A percentile compares a stretch with the other conserved stretches of the same genome.
Evolutionary conservation across 1,284 basidiomycete species (phyloP).

Genomic region (Rhodotorula glutinis): DNA sequence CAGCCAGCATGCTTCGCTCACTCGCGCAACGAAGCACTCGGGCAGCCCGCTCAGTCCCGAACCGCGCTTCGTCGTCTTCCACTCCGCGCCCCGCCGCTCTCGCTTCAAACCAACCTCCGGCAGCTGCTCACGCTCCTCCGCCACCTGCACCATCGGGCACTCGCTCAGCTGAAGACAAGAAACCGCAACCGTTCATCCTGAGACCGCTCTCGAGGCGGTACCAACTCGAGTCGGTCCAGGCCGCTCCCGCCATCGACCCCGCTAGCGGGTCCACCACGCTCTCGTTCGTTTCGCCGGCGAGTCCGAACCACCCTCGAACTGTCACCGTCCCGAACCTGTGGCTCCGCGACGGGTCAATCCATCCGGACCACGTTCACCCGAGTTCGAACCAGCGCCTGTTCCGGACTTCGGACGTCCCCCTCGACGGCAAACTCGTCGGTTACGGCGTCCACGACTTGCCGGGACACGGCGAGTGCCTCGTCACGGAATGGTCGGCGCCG

Average conservation of each 20-base stretch:
- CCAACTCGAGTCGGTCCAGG: slow-evolving; percentile 36
- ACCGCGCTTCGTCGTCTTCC: slow-evolving; percentile 2
- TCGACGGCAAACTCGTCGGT: slow-evolving; percentile 53
- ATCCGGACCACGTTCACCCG: slow-evolving; percentile 63
- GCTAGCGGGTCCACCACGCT: slow-evolving; percentile 7
- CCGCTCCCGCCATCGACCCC: slow-evolving; percentile 21
- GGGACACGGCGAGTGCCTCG: slow-evolving; percentile 49
- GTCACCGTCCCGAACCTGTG: slow-evolving; percentile 43
- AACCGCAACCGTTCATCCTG: slow-evolving; percentile 36
- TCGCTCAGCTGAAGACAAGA: not conserved
- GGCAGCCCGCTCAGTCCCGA: not conserved
- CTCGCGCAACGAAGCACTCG: no score
- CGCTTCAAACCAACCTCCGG: slow-evolving; percentile 1
- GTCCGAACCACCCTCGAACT: not conserved
- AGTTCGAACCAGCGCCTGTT: slow-evolving; percentile 74
- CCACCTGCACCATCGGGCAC: not conserved
- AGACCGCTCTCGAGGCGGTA: slow-evolving; percentile 5
- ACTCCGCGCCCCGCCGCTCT: slow-evolving; percentile 9
- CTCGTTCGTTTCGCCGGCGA: slow-evolving; percentile 43
- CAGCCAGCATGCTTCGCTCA: not conserved
- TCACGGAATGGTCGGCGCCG: slow-evolving; percentile 47
- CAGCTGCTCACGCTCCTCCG: not conserved
- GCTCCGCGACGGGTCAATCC: slow-evolving; percentile 61
- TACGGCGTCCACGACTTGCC: slow-evolving; percentile 43
- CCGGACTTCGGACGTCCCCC: slow-evolving; percentile 56